These are phyloP conservation scores for Russula brevipes DNA, from an alignment of 768 basidiomycete species.

Conservation along the genomic window DNA sequence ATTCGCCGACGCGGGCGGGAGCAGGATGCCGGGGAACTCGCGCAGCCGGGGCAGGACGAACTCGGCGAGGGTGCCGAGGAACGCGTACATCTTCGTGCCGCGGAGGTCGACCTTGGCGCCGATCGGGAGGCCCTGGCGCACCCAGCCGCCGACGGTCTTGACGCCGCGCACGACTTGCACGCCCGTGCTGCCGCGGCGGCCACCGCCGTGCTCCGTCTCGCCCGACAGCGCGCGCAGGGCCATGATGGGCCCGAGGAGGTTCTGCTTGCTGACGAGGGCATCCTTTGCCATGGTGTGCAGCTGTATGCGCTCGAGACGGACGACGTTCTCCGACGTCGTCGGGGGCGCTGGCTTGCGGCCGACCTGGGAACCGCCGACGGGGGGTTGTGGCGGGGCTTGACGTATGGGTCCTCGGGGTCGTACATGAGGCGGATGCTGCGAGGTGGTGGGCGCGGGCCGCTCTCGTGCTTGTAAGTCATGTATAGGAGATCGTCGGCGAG, in stretches of 20 bases:
- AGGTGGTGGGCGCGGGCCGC: constrained; percentile 46
- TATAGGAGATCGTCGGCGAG: constrained; percentile 89
- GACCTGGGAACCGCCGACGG: constrained; percentile 62
- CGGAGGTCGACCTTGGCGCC: constrained; percentile 88
- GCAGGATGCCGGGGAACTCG: constrained; percentile 78
- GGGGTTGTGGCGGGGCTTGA: constrained; percentile 72
- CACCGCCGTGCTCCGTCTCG: constrained; percentile 69
- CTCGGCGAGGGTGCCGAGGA: constrained; percentile 80
- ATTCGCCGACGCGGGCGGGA: constrained; percentile 71
- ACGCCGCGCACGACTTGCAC: constrained; percentile 70
- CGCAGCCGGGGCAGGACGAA: constrained; percentile 93
- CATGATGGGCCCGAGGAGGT: constrained; percentile 81
- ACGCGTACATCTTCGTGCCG: constrained; percentile 93
- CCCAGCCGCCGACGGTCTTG: constrained; percentile 75
- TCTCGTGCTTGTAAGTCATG: constrained; percentile 83
- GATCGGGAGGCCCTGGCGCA: constrained; percentile 73
- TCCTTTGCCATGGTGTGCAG: constrained; percentile 86
- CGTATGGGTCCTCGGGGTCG: constrained; percentile 78
- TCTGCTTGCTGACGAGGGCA: constrained; percentile 60
- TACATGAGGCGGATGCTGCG: constrained; percentile 61
- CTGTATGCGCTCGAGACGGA: constrained; percentile 76
- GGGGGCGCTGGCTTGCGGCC: constrained; percentile 64
- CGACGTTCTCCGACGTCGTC: constrained; percentile 61
- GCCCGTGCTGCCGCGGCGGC: constrained; percentile 61
- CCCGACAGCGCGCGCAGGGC: constrained; percentile 84